A percentile compares a stretch with the other conserved stretches of the same genome.
Evolutionary conservation across 225 moss, liverwort and hornwort species (phyloP).

Genomic region (Rhytidiadelphus loreus): DNA sequence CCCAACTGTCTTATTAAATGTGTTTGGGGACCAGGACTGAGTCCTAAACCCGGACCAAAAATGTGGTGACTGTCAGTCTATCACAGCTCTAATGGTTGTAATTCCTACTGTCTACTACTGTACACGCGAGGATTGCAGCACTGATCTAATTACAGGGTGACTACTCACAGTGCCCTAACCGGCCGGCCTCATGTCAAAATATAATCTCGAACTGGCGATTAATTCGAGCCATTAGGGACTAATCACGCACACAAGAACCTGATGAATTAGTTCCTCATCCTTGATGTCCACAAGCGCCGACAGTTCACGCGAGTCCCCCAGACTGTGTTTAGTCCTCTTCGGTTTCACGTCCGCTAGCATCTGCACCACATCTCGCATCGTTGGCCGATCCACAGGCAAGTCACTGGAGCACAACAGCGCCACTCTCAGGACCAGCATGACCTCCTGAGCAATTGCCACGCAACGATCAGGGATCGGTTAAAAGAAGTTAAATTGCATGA

Average conservation of each 20-base stretch:
- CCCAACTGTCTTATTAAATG: background rate
- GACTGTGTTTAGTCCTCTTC: slow-evolving; percentile 13
- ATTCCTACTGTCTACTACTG: background rate
- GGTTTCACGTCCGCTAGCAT: slow-evolving; percentile 80
- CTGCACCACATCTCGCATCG: slow-evolving; percentile 91
- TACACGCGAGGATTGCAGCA: background rate
- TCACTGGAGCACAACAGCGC: slow-evolving; percentile 82
- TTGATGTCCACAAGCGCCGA: slow-evolving; percentile 10
- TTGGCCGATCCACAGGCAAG: slow-evolving; percentile 81
- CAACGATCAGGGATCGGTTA: background rate
- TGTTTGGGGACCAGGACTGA: background rate
- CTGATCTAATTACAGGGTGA: background rate
- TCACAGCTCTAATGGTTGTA: background rate
- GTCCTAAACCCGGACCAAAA: background rate
- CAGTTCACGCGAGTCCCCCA: slow-evolving; percentile 22
- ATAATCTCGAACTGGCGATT: background rate
- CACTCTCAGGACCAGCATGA: slow-evolving; percentile 82
- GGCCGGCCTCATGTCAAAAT: background rate
- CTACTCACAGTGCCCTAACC: background rate
- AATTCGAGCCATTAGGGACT: background rate
- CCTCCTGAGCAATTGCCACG: slow-evolving; percentile 32
- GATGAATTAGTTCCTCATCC: slow-evolving; percentile 17
- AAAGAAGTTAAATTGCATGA: background rate
- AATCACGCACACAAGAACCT: slow-evolving; percentile 21
- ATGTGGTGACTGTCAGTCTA: background rate